Evolutionary conservation across 768 basidiomycete genomes (phyloP).

Genomic region (Suillus subalutaceus): DNA sequence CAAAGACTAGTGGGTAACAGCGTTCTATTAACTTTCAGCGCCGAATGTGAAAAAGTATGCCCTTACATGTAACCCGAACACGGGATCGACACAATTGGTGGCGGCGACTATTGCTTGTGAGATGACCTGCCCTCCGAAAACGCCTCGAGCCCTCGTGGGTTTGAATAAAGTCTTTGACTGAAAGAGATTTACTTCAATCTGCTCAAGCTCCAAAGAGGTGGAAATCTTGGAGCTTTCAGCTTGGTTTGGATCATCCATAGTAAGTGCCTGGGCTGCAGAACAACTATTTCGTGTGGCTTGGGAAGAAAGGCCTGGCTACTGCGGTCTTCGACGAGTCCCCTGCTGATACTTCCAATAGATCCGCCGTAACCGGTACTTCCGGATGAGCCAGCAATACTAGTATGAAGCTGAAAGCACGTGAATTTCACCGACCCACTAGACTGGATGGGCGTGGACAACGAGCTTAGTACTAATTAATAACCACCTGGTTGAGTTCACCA

Average conservation of each 20-base stretch:
- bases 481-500: neutral
- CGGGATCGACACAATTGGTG: conserved; percentile 69
- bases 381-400: neutral
- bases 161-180: conserved; percentile 74
- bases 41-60: neutral
- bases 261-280: neutral
- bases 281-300: neutral
- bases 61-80: conserved; percentile 73
- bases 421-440: neutral
- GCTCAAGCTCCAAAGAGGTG: conserved; percentile 76
- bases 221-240: conserved; percentile 71
- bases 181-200: conserved; percentile 75
- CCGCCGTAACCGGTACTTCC: neutral
- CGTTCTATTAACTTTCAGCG: conserved; percentile 2
- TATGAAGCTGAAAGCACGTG: neutral
- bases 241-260: conserved; percentile 47
- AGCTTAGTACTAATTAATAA: neutral
- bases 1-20: conserved; percentile 48
- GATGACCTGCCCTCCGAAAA: conserved; percentile 90
- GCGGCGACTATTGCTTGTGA: conserved; percentile 85
- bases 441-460: neutral
- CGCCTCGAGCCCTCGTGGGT: conserved; percentile 67
- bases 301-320: neutral
- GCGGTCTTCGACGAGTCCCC: neutral
- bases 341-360: neutral